Evolutionary conservation across 2,329 filamentous ascomycete genomes (phyloP), one percentile per base, ranked within the genome.

Genomic region (Penicillium sp.): DNA sequence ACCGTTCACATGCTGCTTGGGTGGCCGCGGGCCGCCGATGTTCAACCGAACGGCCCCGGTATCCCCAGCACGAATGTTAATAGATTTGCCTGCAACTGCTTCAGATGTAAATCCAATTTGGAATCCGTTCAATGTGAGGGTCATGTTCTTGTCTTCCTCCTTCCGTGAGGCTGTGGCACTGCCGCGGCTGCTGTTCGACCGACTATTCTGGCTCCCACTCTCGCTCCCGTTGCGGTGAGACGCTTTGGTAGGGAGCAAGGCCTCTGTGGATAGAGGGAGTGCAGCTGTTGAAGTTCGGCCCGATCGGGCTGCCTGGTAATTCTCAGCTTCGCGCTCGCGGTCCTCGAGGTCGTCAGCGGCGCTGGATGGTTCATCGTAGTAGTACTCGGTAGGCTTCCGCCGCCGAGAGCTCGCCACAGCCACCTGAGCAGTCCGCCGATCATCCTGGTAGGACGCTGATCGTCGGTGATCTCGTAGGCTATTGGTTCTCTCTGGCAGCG

Each of bases 201-300:
- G 72, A 55, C 69, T 76, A 53, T 75, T 75, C 50, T 74, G 72
- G 50, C 74, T 76, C 26, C 71, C 74, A 42, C 70, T 73, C 39
- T 77, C 74, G 50, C 74, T 76, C 34, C 67, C 69, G 6, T 66
- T 56, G 39, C 71, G 67, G 38, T 64, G 64, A 13, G 57, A 61
- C 11, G 63, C 58, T 50, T 74, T 75, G 44, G 62, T 59, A 34
- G 72, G 69, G 38, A 69, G 61, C 42, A 76, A 56, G 4, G 70
- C 66, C 56, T 75, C 74, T 4, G 66, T 59, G 3, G 72, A 75
- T 32, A 73, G 60, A n/a, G 73, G 69, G 14, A 69, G 53, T 6
- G 64, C 58, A 18, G 62, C 60, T 16, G 59, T 50, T 5, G 61
- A 47, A 10, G 40, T 7, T 32, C 67, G 67, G 39, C 63, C 64